These are phyloP conservation scores for Leccinum pellstonianum DNA, from an alignment of 768 basidiomycete genomes.

Conservation along the genomic window DNA sequence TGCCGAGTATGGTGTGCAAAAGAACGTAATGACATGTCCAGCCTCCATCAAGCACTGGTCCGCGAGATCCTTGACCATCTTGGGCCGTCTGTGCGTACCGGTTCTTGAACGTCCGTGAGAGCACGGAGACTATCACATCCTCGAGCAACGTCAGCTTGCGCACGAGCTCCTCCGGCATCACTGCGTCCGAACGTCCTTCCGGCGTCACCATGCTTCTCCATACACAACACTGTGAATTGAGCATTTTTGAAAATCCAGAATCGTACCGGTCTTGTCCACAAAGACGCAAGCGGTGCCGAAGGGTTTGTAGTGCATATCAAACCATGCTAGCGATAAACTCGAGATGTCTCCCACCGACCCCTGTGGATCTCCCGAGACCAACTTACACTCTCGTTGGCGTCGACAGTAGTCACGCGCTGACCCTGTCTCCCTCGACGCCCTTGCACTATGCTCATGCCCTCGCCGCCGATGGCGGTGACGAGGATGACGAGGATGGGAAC, in stretches of 20 bases:
- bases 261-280: constrained; percentile 94
- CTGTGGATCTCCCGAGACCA: too few species aligned
- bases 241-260: constrained; percentile 98
- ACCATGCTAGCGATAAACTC: too few species aligned
- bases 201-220: constrained; percentile 89
- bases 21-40: constrained; percentile 74
- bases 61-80: constrained; percentile 66
- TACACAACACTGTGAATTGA: constrained; percentile 82
- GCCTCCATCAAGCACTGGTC: constrained; percentile 61
- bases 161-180: constrained; percentile 71
- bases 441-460: too few species aligned
- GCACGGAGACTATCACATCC: constrained; percentile 67
- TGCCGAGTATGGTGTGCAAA: constrained; percentile 91
- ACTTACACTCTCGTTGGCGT: too few species aligned
- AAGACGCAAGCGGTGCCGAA: constrained; percentile 86
- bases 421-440: too few species aligned
- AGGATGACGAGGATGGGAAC: too few species aligned
- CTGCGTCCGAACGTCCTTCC: constrained; percentile 63
- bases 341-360: too few species aligned
- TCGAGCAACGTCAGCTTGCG: constrained; percentile 65
- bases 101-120: constrained; percentile 85
- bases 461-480: too few species aligned
- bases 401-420: too few species aligned
- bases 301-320: too few species aligned
- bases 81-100: constrained; percentile 78